phyloP scores from a whole-genome alignment of 2,329 filamentous ascomycete genomes.

The Ophiostoma fasciatum region DNA sequence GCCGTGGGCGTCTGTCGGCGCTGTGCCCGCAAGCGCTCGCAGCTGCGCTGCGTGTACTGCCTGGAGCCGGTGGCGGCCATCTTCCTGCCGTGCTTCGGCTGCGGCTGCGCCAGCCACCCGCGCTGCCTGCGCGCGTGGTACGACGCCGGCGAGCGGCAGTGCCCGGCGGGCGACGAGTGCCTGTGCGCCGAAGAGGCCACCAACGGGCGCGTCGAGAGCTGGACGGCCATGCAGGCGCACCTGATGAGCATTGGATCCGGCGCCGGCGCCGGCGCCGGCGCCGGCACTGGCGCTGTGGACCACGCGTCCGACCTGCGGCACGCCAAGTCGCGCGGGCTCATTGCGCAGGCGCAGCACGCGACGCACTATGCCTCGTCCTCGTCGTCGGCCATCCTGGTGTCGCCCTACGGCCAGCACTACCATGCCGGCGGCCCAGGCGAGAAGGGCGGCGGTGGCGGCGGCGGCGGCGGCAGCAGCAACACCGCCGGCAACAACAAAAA shows the following conservation, averaged over 20 bases:
- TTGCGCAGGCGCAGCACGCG: constrained; percentile 12
- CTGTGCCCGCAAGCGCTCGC: constrained; percentile 39
- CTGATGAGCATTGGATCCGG: constrained; percentile 8
- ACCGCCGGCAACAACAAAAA: too few relatives aligned
- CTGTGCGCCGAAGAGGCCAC: constrained; percentile 42
- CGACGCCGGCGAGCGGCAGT: constrained; percentile 37
- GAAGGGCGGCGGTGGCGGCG: background rate
- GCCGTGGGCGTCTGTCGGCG: constrained; percentile 34
- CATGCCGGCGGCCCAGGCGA: too few relatives aligned
- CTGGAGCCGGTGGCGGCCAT: constrained; percentile 43
- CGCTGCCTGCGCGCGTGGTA: constrained; percentile 45
- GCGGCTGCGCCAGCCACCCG: constrained; percentile 47
- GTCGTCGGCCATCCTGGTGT: constrained; percentile 7
- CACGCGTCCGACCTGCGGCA: background rate
- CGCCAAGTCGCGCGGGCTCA: constrained; percentile 5
- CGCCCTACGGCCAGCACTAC: constrained; percentile 6
- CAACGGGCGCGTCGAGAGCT: constrained; percentile 44
- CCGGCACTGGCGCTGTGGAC: background rate
- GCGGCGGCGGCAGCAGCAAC: background rate
- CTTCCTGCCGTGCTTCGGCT: constrained; percentile 46
- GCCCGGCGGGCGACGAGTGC: constrained; percentile 51
- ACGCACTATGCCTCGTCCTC: constrained; percentile 9
- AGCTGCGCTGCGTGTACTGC: constrained; percentile 48
- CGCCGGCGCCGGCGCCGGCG: background rate
- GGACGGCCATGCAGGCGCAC: constrained; percentile 38